Base-by-base conservation (phyloP, 2,329 filamentous ascomycete genomes). In the Fusarium agapanthi region DNA sequence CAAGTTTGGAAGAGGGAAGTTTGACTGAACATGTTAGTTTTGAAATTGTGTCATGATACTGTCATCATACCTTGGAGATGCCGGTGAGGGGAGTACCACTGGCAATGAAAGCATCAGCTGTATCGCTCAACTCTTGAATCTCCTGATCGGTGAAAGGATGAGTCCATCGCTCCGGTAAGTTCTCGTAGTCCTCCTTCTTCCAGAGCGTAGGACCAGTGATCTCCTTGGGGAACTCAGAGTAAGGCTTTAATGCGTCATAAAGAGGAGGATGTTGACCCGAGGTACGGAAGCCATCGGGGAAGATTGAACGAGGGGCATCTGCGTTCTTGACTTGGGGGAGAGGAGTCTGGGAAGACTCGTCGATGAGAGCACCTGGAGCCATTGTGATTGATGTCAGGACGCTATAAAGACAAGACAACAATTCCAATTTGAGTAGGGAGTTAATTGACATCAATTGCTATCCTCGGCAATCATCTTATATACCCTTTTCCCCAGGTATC, bases 171-270 rank as follows among this genome's bases (percentile, higher is more conserved):
- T 93, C 90, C 0, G 92, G 90, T 72, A 87, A 84, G 75, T 87
- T 81, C 65, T 84, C 84, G 76, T 91, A 94, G 40, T 93, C 91
- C 44, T 90, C 88, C 14, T 87, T 86, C 65, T 88, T 86, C 93
- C 93, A 96, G 38, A 93, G 89, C 0, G 92, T 95, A 2, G 89
- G 89, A 11, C 93, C 93, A 0, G 86, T 86, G 78, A 95, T 93
- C 69, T 91, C 83, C 67, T 88, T 88, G 54, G 93, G 93, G 78
- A 95, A 95, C 18, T 87, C 86, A 0, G 88, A 85, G 81, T 94
- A 95, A 1, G 92, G 88, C 61, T 83, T 85, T 22, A 95, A 80
- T 6, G 86, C 82, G 40, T 90, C 85, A 77, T 91, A 92, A 30
- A 93, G 81, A 5, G 93, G 93, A 35, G 88, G 85, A 73, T 93